Base-by-base conservation (phyloP, 1,139 yeast genomes). In the Taphrina sp. region DNA sequence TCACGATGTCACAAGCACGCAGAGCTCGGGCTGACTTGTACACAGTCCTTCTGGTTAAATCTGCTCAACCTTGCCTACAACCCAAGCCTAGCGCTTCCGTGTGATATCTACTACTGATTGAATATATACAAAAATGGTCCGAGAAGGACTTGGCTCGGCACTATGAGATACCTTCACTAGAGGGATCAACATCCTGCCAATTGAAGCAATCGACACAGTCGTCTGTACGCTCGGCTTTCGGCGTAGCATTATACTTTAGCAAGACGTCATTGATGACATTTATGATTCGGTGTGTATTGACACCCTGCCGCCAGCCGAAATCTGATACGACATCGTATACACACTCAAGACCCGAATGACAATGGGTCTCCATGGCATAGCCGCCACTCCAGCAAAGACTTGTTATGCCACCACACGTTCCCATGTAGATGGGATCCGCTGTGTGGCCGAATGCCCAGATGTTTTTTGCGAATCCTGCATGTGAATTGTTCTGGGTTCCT, bases 341-440 rank as follows among this genome's bases (percentile, higher is more conserved):
- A 68, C 98, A 92, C 57, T 81, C 82, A 66, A 79, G 78, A 0
- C 98, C 99, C 0, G 96, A 80, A 68, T 92, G 99, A 67, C 99
- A 92, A 37, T 84, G 83, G 0, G 96, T 85, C 68, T 92, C 98
- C 96, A 92, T 84, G 8, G 98, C 98, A 69, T 89, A 92, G 0
- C 98, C 98, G 0, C 87, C 96, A 12, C 87, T 77, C 64, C 92
- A 83, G 69, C 99, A 92, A 2, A 92, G 71, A 1, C 95, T 85
- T 5, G 94, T 82, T 0, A 95, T 95, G 3, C 99, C 99, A 66
- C 87, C 89, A 69, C 98, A 92, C 4, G 88, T 90, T 0, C 99
- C 99, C 95, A 90, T 85, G 65, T 76, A 92, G 3, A 92, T 86
- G 0, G 99, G 99, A 67, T 92, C 99, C 0, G 96, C 98, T 1